These are phyloP conservation scores for Geotrichum bryndzae DNA, from an alignment of 1,139 yeast genomes.

Conservation along the genomic window DNA sequence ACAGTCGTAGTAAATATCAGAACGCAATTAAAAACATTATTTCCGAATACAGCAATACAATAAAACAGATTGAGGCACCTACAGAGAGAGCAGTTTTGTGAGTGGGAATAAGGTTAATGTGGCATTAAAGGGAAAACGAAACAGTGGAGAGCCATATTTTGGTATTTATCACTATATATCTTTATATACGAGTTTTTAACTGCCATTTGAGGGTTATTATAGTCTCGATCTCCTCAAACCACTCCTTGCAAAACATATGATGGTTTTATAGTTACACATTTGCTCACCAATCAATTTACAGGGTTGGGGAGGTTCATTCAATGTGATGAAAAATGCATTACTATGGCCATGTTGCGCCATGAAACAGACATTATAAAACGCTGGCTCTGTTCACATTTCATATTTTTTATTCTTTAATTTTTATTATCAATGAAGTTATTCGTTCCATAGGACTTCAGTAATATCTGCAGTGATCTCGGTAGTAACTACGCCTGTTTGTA, in stretches of 20 bases:
- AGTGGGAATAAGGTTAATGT: not conserved
- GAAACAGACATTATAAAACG: not conserved
- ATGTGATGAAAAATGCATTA: not conserved
- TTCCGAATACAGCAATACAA: not conserved
- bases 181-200: not conserved
- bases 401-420: too few relatives aligned
- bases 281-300: not conserved
- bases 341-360: not conserved
- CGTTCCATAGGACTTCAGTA: too few relatives aligned
- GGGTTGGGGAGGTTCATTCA: not conserved
- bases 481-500: too few relatives aligned
- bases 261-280: not conserved
- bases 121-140: not conserved
- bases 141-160: not conserved
- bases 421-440: too few relatives aligned
- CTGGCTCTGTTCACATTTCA: not conserved
- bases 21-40: not conserved
- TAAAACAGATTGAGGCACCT: not conserved
- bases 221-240: not conserved
- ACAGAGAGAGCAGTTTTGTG: not conserved
- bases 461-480: too few relatives aligned
- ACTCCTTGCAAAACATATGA: not conserved
- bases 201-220: not conserved
- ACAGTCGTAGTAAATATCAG: not conserved
- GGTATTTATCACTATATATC: not conserved